phyloP scores from a whole-genome alignment of 192 early-diverging fungal genomes.

The Chytriomyces sp. region DNA sequence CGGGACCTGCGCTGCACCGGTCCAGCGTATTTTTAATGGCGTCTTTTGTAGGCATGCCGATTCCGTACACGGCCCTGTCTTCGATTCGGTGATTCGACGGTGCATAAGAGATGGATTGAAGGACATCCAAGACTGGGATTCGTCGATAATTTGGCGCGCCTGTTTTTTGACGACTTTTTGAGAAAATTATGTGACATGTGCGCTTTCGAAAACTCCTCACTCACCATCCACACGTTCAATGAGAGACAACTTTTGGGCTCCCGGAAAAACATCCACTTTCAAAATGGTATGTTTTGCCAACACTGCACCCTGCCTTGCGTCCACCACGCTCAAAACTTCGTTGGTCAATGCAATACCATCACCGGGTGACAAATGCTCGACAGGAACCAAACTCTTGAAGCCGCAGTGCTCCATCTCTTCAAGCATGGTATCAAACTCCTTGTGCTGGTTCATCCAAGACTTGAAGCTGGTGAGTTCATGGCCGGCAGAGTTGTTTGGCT shows the following conservation, averaged over 20 bases:
- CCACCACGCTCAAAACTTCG: constrained; percentile 63
- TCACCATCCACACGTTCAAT: constrained; percentile 62
- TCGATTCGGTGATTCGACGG: constrained; percentile 9
- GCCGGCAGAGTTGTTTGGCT: constrained; percentile 26
- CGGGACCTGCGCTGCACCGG: constrained; percentile 57
- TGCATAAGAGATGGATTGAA: constrained; percentile 22
- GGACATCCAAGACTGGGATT: constrained; percentile 44
- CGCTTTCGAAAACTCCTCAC: neutral
- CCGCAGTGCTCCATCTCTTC: constrained; percentile 48
- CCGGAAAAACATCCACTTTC: constrained; percentile 69
- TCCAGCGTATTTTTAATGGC: constrained; percentile 56
- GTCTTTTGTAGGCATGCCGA: constrained; percentile 69
- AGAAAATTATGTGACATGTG: neutral
- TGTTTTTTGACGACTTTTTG: constrained; percentile 1
- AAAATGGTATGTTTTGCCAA: constrained; percentile 64
- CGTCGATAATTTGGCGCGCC: constrained; percentile 66
- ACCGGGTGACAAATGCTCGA: constrained; percentile 53
- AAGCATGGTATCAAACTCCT: constrained; percentile 58
- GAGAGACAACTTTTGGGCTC: constrained; percentile 65
- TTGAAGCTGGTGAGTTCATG: constrained; percentile 53
- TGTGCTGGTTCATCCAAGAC: constrained; percentile 57
- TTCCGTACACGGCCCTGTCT: constrained; percentile 52
- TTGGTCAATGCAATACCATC: constrained; percentile 65
- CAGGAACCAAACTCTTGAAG: constrained; percentile 41
- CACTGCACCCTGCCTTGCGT: constrained; percentile 57